Base-by-base conservation (phyloP, 495 filamentous ascomycete genomes). In the Penicillium samsonianum region DNA sequence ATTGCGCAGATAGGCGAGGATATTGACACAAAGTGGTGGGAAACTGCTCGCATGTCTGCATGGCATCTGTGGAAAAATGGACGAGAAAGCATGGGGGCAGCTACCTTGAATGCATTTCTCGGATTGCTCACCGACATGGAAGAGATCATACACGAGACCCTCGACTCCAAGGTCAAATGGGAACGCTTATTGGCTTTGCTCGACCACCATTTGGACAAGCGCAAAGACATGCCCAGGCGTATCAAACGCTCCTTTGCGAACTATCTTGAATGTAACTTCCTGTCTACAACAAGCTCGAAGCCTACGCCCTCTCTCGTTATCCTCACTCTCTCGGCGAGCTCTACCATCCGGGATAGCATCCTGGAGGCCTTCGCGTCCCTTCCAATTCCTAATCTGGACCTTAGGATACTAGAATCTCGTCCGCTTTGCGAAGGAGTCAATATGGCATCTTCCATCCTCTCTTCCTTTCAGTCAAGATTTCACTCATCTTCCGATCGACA, bases 51-150 rank as follows among this genome's bases (percentile, higher is more conserved):
- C 22, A 77, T 81, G 72, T 78, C 74, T 25, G 83, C 79, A 2
- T 90, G 84, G 85, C 85, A 88, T 65, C 59, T 89, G 1, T 82
- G 78, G 64, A 83, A 84, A 53, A 83, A 86, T 53, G 81, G 84
- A 0, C 79, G 84, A 16, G 80, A 83, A 54, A 87, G 82, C 60
- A 88, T 88, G 84, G 78, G 80, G 3, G 76, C 84, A 0, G 80
- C 84, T 1, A 87, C 84, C 19, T 67, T 80, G 48, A 80, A 76
- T 30, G 80, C 73, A 0, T 38, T 86, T 26, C 59, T 86, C 1
- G 67, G 68, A 14, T 68, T 77, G 9, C 69, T 88, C 17, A 58
- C 58, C 9, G 72, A 76, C 9, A 64, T 78, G 22, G 67, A 75
- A 7, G 55, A 61, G 2, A 55, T 67, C 9, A 20, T 62, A 8